These are phyloP conservation scores for Paradendryphiella salina DNA, from an alignment of 2,329 filamentous ascomycete genomes.

Conservation along the genomic window DNA sequence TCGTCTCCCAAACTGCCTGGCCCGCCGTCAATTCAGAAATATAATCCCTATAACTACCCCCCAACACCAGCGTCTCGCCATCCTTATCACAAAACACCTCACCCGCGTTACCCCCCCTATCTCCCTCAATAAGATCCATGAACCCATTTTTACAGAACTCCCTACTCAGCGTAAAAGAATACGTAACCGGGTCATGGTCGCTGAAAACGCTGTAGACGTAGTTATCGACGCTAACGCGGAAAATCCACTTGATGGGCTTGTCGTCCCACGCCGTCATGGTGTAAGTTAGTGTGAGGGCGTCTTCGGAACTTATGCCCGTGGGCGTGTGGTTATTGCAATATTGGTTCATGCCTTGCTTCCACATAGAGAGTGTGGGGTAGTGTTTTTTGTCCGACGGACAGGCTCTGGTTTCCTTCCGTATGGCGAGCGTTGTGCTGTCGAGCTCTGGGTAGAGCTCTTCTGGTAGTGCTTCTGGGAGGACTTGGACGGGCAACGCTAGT, in stretches of 20 bases:
- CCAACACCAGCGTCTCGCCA: neutral
- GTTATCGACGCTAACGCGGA: neutral
- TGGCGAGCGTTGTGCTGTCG: neutral
- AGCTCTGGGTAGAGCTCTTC: too few species aligned
- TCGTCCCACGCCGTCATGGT: neutral
- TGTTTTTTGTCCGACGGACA: slow-evolving; percentile 1
- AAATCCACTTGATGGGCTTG: slow-evolving; percentile 9
- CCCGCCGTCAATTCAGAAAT: neutral
- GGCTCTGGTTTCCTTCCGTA: neutral
- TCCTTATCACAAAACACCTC: slow-evolving; percentile 1
- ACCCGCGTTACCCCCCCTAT: neutral
- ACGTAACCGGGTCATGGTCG: neutral
- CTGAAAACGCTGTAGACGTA: neutral
- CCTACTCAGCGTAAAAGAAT: neutral
- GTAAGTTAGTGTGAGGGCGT: neutral
- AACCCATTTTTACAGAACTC: neutral
- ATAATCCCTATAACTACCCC: neutral
- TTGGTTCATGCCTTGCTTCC: neutral
- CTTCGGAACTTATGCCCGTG: neutral
- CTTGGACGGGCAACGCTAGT: neutral
- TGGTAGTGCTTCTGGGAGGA: neutral
- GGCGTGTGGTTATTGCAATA: slow-evolving; percentile 1
- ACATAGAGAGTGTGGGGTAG: neutral
- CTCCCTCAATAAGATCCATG: neutral
- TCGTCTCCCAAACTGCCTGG: slow-evolving; percentile 3